Base-by-base conservation (phyloP, 257 asterid species). In the Coffea canephora region DNA sequence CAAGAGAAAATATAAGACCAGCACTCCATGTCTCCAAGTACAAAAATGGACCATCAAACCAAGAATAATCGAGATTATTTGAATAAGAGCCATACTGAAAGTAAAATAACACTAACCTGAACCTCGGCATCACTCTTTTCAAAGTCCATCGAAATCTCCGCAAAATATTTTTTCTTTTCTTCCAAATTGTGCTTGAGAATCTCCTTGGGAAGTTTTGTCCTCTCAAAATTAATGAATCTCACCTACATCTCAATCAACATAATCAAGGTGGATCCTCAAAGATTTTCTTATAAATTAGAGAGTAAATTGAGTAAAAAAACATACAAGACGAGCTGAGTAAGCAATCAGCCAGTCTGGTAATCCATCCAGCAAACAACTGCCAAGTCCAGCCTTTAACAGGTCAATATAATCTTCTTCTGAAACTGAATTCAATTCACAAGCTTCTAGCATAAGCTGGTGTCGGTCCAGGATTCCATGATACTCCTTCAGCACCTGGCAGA, bases 301-400 rank as follows among this genome's bases (percentile, higher is more conserved):
- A 73, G 74, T 43, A 68, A 71, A 52, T 16, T 65, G 45, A 80
- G 84, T 12, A 80, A 69, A 83, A 65, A 74, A 31, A 54, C 90
- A 71, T 82, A 96, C 99, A 92, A 96, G 87, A 74, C 93, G 94
- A 75, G 99, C 99, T 52, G 97, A 59, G 86, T 94, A 96, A 79
- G 97, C 96, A 85, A 96, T 90, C 82, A 96, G 87, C 99, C 99
- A 96, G 83, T 94, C 95, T 54, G 99, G 99, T 81, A 96, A 79
- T 67, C 98, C 99, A 82, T 96, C 98, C 78, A 96, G 98, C 87
- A 96, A 89, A 87, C 99, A 96, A 83, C 97, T 96, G 72, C 99
- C 99, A 73, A 96, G 91, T 76, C 99, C 99, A 77, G 99, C 99
- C 89, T 88, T 91, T 62, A 96, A 88, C 81, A 96, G 89, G 36